Evolutionary conservation across 768 basidiomycete species (phyloP).

Genomic region (Neoboletus magnificus): DNA sequence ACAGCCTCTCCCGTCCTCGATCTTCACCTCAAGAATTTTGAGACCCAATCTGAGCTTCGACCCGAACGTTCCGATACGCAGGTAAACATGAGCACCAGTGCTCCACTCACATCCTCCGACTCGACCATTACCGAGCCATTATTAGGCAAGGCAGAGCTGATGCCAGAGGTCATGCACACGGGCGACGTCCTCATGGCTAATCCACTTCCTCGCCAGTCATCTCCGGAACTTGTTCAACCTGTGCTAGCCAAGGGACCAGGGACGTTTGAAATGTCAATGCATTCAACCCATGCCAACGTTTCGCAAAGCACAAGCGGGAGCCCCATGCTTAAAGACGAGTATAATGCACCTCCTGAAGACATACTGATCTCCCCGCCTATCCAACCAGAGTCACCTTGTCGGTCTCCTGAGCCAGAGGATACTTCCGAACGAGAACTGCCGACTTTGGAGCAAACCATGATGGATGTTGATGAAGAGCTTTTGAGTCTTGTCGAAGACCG

Average conservation of each 20-base stretch:
- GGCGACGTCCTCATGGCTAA: not conserved
- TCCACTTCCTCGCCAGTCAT: not conserved
- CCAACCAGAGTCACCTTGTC: slow-evolving; percentile 4
- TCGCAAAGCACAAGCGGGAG: slow-evolving; percentile 6
- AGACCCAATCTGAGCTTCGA: not conserved
- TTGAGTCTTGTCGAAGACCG: slow-evolving; percentile 65
- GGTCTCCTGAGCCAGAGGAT: slow-evolving; percentile 7
- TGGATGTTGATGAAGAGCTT: slow-evolving; percentile 59
- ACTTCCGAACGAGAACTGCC: slow-evolving; percentile 1
- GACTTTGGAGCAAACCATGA: slow-evolving; percentile 29
- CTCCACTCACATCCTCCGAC: not conserved
- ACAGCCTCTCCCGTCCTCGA: slow-evolving; percentile 9
- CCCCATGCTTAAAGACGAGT: slow-evolving; percentile 6
- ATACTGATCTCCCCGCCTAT: not conserved
- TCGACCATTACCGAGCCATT: not conserved
- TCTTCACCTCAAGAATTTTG: not conserved
- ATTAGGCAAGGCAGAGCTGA: not conserved
- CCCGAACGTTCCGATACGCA: not conserved
- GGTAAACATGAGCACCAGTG: not conserved
- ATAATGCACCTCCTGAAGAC: not conserved
- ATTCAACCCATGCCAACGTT: not conserved
- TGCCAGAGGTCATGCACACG: not conserved
- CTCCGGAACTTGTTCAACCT: slow-evolving; percentile 2
- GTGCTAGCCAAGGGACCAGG: not conserved
- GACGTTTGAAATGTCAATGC: not conserved